Percentiles rank a stretch among this genome's conserved stretches.
These are phyloP conservation scores for Mucor racemosus DNA, from an alignment of 371 early-diverging fungal genomes.

Conservation along the genomic window DNA sequence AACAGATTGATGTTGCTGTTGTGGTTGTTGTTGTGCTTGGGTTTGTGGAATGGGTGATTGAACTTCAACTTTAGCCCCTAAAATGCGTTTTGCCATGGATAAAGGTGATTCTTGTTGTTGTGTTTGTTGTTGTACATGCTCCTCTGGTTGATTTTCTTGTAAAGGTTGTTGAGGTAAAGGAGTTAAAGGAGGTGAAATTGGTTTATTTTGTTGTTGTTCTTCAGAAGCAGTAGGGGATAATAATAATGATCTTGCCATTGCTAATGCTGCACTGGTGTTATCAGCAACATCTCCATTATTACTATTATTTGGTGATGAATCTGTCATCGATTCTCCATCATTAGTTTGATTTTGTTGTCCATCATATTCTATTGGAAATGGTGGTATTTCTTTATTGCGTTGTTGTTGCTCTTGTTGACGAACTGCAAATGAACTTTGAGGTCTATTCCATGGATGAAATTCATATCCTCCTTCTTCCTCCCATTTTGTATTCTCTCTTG, in stretches of 20 bases:
- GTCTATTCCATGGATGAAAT: conserved; percentile 56
- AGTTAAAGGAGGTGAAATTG: conserved; percentile 29
- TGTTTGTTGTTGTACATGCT: conserved; percentile 1
- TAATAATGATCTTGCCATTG: conserved; percentile 24
- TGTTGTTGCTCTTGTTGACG: conserved; percentile 23
- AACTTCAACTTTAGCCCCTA: conserved; percentile 26
- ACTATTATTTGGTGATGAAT: background rate
- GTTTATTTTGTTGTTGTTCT: conserved; percentile 15
- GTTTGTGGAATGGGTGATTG: conserved; percentile 1
- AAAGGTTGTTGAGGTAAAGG: conserved; percentile 10
- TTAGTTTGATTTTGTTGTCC: background rate
- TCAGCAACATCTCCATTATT: background rate
- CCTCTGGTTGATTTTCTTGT: background rate
- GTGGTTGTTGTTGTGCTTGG: conserved; percentile 12
- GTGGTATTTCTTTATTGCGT: background rate
- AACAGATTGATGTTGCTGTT: conserved; percentile 29
- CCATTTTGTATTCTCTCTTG: conserved; percentile 50
- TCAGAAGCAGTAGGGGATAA: conserved; percentile 15
- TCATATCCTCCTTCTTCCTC: conserved; percentile 57
- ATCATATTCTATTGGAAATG: background rate
- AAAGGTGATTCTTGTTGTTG: conserved; percentile 14
- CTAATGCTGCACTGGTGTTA: conserved; percentile 5
- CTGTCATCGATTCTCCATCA: background rate
- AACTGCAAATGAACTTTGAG: conserved; percentile 49
- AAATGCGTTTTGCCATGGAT: conserved; percentile 28